Evolutionary conservation across 306 rosid species (phyloP).

Genomic region (Canavalia gladiata): DNA sequence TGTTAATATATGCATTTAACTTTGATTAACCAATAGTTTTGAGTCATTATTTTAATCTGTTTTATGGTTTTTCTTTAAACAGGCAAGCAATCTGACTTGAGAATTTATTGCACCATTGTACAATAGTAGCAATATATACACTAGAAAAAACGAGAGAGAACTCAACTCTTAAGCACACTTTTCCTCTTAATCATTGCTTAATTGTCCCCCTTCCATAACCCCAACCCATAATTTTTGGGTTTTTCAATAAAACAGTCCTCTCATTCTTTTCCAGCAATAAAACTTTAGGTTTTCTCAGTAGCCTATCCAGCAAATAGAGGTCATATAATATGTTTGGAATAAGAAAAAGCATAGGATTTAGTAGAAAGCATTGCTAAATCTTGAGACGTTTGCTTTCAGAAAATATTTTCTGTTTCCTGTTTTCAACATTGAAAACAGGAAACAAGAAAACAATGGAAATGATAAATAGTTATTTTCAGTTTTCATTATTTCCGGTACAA

Average conservation of each 20-base stretch:
- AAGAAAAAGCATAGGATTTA: not conserved
- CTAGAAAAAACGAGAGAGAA: not conserved
- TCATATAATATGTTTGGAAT: not conserved
- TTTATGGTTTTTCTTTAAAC: not conserved
- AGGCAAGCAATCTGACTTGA: not conserved
- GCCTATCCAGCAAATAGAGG: not conserved
- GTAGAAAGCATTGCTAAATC: not conserved
- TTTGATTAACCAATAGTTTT: not conserved
- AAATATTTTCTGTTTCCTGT: no score
- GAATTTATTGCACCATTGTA: not conserved
- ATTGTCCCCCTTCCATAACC: not conserved
- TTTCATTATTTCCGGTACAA: no score
- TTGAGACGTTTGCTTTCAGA: no score
- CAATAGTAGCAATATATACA: not conserved
- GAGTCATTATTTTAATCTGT: not conserved
- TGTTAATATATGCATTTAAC: not conserved
- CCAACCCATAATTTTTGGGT: not conserved
- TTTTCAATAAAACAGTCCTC: not conserved
- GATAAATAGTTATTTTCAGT: no score
- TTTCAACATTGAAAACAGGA: no score
- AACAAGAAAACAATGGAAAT: no score
- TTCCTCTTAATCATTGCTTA: not conserved
- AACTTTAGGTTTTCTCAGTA: not conserved
- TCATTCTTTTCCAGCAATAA: not conserved
- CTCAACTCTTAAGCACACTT: not conserved